Percentiles rank a stretch among this genome's conserved stretches.
phyloP scores from a whole-genome alignment of 352 stramenopile species.

The Globisporangium takayamanum region DNA sequence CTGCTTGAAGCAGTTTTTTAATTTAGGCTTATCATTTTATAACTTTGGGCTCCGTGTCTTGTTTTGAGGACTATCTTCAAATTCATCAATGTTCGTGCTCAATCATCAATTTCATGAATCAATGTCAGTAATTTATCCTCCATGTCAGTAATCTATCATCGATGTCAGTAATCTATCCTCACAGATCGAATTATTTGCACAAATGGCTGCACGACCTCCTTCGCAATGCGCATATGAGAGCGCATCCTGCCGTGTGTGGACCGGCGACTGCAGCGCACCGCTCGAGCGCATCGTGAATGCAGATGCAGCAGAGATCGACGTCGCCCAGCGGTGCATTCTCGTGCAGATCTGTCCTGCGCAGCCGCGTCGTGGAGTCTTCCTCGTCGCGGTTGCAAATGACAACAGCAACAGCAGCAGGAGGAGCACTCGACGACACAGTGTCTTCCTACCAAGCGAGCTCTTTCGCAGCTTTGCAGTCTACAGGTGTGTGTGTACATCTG shows the following conservation, averaged over 20 bases:
- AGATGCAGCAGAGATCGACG: slow-evolving; percentile 22
- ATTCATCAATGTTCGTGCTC: no score
- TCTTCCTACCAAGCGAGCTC: slow-evolving; percentile 27
- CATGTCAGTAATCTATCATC: no score
- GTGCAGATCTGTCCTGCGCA: neutral
- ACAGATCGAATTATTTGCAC: no score
- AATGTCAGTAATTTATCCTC: no score
- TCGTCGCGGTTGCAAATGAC: neutral
- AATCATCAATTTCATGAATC: no score
- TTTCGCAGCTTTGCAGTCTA: slow-evolving; percentile 41
- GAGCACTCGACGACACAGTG: slow-evolving; percentile 3
- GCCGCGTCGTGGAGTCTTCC: slow-evolving; percentile 5
- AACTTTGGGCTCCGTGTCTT: no score
- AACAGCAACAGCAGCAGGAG: neutral
- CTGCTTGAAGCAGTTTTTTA: no score
- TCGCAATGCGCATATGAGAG: slow-evolving; percentile 20
- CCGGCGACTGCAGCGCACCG: slow-evolving; percentile 18
- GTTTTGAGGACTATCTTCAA: no score
- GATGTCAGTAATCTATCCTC: no score
- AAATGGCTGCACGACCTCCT: no score
- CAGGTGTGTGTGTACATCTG: slow-evolving; percentile 1
- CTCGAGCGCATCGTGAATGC: slow-evolving; percentile 25
- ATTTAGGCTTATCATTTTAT: no score
- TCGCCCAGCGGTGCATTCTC: slow-evolving; percentile 7
- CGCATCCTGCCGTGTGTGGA: slow-evolving; percentile 39